These are phyloP conservation scores for Bolboschoenoplectus hybrid DNA, from an alignment of 202 grass and related monocot genomes.

Conservation along the genomic window DNA sequence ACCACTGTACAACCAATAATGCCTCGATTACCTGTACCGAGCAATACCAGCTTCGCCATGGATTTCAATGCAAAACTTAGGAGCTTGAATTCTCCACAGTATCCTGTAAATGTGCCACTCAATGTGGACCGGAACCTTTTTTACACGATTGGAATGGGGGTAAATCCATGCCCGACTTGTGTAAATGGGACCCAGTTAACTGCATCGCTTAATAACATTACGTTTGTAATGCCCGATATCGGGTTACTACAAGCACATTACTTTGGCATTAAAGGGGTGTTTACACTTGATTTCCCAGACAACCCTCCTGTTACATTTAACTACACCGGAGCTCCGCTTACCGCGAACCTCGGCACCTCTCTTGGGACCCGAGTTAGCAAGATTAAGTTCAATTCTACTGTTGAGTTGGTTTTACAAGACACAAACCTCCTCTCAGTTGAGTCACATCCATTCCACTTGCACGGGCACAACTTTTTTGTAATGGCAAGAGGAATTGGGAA, in stretches of 20 bases:
- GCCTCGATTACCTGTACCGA: conserved; percentile 46
- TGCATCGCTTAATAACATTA: conserved; percentile 70
- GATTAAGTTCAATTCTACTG: conserved; percentile 61
- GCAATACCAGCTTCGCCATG: conserved; percentile 42
- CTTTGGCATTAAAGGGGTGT: conserved; percentile 45
- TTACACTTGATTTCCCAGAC: conserved; percentile 59
- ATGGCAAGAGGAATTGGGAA: conserved; percentile 63
- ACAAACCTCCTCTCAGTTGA: conserved; percentile 62
- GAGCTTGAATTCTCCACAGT: conserved; percentile 53
- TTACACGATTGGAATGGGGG: conserved; percentile 54
- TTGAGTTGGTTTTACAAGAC: conserved; percentile 72
- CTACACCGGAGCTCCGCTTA: conserved; percentile 62
- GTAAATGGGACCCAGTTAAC: conserved; percentile 50
- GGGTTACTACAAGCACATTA: conserved; percentile 64
- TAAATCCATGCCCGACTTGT: conserved; percentile 55
- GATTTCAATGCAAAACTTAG: conserved; percentile 48
- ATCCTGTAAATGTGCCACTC: conserved; percentile 44
- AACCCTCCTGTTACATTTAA: conserved; percentile 47
- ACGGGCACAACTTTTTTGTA: conserved; percentile 72
- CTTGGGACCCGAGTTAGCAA: conserved; percentile 57
- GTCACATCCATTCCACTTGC: conserved; percentile 74
- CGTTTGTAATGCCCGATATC: conserved; percentile 54
- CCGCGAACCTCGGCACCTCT: conserved; percentile 54
- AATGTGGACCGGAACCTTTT: conserved; percentile 55
- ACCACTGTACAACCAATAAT: conserved; percentile 32